phyloP scores from a whole-genome alignment of 2,329 filamentous ascomycete species.

The Orbilia oligospora region DNA sequence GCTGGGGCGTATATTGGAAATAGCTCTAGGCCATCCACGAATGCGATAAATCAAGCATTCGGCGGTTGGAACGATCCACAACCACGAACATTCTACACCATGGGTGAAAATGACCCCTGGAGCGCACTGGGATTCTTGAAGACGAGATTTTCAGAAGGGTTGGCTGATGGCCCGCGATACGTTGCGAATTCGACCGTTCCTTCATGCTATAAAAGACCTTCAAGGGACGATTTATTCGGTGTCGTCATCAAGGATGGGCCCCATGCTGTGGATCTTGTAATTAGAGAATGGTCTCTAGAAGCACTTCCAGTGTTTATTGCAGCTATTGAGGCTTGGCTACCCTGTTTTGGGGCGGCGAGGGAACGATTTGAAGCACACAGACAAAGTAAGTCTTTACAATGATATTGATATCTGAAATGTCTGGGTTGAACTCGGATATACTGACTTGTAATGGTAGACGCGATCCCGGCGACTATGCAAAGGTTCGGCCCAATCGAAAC shows the following conservation, averaged over 20 bases:
- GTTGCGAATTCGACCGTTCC: conserved; percentile 68
- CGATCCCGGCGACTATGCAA: no score
- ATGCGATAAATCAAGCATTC: conserved; percentile 68
- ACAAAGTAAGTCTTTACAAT: neutral
- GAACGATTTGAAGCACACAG: neutral
- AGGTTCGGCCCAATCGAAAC: no score
- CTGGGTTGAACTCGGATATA: no score
- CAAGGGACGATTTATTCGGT: conserved; percentile 69
- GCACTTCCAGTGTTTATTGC: conserved; percentile 16
- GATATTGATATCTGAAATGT: no score
- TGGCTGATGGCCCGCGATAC: conserved; percentile 67
- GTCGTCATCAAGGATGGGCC: conserved; percentile 69
- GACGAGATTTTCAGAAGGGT: conserved; percentile 63
- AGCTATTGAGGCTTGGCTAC: conserved; percentile 47
- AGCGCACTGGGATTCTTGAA: conserved; percentile 68
- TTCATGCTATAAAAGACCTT: conserved; percentile 67
- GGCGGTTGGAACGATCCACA: conserved; percentile 69
- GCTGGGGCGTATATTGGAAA: conserved; percentile 65
- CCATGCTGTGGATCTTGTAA: conserved; percentile 70
- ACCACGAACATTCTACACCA: conserved; percentile 61
- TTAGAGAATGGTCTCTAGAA: neutral
- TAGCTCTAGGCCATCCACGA: conserved; percentile 65
- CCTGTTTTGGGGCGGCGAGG: conserved; percentile 20
- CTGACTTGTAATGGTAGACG: no score
- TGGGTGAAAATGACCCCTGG: conserved; percentile 72